Evolutionary conservation across 768 basidiomycete species (phyloP).

Genomic region (Rhizopogon rudus): DNA sequence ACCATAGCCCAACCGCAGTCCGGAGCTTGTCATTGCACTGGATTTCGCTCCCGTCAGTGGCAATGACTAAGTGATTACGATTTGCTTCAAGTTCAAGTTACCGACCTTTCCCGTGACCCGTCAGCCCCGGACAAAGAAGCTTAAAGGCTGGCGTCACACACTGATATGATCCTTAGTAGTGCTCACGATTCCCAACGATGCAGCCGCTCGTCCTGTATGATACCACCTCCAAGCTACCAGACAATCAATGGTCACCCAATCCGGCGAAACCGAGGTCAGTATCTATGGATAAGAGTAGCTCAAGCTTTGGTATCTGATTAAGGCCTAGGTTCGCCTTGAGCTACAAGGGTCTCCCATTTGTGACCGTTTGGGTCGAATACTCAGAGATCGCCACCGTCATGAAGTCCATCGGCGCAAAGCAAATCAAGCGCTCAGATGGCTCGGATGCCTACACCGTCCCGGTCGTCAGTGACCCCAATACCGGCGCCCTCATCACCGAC

Average conservation of each 20-base stretch:
- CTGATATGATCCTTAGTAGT: too few species aligned
- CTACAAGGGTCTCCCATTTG: constrained; percentile 29
- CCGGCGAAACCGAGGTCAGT: constrained; percentile 33
- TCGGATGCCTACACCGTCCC: constrained; percentile 25
- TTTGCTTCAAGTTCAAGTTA: too few species aligned
- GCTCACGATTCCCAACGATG: constrained; percentile 7
- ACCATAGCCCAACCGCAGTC: too few species aligned
- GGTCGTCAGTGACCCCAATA: constrained; percentile 28
- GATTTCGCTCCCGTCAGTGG: too few species aligned
- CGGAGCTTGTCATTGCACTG: too few species aligned
- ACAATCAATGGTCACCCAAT: constrained; percentile 32
- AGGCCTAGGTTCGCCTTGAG: constrained; percentile 23
- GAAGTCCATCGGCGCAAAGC: constrained; percentile 22
- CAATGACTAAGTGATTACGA: too few species aligned
- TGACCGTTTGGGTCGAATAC: constrained; percentile 30
- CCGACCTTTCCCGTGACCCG: too few species aligned
- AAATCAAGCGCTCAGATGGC: constrained; percentile 14
- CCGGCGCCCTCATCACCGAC: constrained; percentile 22
- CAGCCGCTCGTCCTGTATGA: constrained; percentile 31
- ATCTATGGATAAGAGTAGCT: neutral
- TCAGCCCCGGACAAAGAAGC: too few species aligned
- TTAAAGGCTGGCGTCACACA: too few species aligned
- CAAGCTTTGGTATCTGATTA: neutral
- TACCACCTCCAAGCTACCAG: constrained; percentile 25
- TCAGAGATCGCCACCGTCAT: constrained; percentile 24